Evolutionary conservation across 2,329 filamentous ascomycete genomes (phyloP), one percentile per base, ranked within the genome.

Genomic region (Curvularia eragrostidis): DNA sequence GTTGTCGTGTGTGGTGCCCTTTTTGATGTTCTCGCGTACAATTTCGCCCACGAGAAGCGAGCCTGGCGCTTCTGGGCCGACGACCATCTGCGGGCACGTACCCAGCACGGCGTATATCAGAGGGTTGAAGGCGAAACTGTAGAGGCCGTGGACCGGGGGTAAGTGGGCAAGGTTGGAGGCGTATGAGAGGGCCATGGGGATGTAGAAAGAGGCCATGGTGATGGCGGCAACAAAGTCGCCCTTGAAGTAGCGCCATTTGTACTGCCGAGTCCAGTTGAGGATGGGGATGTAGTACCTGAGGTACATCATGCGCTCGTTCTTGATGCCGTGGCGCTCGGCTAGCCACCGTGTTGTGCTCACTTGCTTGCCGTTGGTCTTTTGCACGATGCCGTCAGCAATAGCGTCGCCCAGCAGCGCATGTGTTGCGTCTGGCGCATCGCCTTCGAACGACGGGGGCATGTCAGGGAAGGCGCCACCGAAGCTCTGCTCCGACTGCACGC

Each of bases 201-300:
- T 90, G 76, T 99, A 99, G 80, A 99, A 95, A 24, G 93, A 97
- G n/a, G 94, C 91, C 81, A 99, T 89, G n/a, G 95, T 98, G 62
- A 98, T 76, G 48, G 94, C 93, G 8, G 94, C 90, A 13, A 96
- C 82, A 18, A 98, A 79, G 76, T 99, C 95, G 47, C 95, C 95
- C 67, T 89, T 87, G 47, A 98, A 77, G 77, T 91, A 97, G 3
- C 87, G 85, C 84, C 87, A 88, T 67, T 85, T 87, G 78, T 99
- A 99, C 78, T 97, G 91, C 51, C 83, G 84, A 61, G 96, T 89
- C 95, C 95, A 99, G 63, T 89, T 93, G 64, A 97, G 81, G 61
- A 93, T 91, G 0, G 95, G 95, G 44, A 99, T 82, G 74, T 99
- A 99, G 80, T 99, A 98, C 3, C 89, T 88, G 60, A 97, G 78